Base-by-base conservation (phyloP, 2,329 filamentous ascomycete species). In the Aureobasidium vineae region DNA sequence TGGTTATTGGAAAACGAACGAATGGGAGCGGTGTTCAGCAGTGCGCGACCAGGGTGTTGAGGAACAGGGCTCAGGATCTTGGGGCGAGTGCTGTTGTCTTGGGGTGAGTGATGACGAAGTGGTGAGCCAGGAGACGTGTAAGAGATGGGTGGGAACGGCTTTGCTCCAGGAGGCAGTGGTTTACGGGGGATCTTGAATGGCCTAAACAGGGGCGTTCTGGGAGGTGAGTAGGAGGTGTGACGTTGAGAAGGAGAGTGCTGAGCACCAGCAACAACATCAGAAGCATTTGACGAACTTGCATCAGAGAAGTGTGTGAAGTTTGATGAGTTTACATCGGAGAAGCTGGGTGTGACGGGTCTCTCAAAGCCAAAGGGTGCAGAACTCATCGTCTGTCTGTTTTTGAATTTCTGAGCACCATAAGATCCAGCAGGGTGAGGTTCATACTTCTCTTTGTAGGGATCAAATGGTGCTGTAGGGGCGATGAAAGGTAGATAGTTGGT, bases 161-260 rank as follows among this genome's bases (percentile, higher is more conserved):
- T 41, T 6, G 47, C 59, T 10, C 59, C 59, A 5, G 33, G 15
- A 10, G 59, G 45, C 15, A 63, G 45, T 36, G 59, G 59, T 7
- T 63, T 63, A 31, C 59, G 59, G 26, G 28, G 43, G 21, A 61
- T 61, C 15, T 49, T 61, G 43, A 61, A 61, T 1, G 54, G 54
- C 16, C 31, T 61, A 7, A 38, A 61, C 8, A 53, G 50, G 2
- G 54, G 40, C 33, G 26, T 41, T 15, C 54, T 40, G 10, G 54
- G 38, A 45, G 54, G 54, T 43, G 54, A 28, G 38, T 8, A 47
- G 6, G 40, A 47, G 7, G 8, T 47, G 3, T 59, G 54, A 21
- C 23, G 21, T 26, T 19, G n/a, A 21, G 49, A 36, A 2, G 26
- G 26, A 52, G 49, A 10, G 31, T 13, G 1, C 16, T 41, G 26